Base-by-base conservation (phyloP, 1,284 basidiomycete species). In the Moesziomyces parantarcticus region DNA sequence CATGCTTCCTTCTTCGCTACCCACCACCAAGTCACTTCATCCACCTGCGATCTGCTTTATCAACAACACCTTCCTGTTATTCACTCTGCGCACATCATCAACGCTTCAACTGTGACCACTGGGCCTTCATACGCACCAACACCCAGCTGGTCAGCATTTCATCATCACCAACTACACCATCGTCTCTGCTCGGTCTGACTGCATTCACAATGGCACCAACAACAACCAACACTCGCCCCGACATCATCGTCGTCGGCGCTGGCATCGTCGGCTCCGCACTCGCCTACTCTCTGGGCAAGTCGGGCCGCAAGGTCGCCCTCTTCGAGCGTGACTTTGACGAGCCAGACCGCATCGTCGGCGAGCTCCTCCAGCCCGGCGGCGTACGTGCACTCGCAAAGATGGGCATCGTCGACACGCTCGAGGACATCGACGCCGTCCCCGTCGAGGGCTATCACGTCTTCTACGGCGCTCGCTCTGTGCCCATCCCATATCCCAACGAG, bases 331-430 rank as follows among this genome's bases (percentile, higher is more conserved):
- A 96, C 41, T 88, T 98, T 13, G 87, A 90, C 0, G 92, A 95
- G 84, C 96, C 97, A 0, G 94, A 98, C 87, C 89, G 96, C 23
- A 98, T 99, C 77, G 96, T 99, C 40, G 96, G 97, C 39, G 97
- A 99, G 85, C 89, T 99, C 1, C 87, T 99, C 21, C 96, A 99
- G 81, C 97, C 97, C 0, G 95, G 92, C 1, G 97, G 97, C 6
- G 90, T 95, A 21, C 87, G 87, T 4, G 90, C 93, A 0, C 86
- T 99, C 49, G 85, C 89, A 65, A 86, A 88, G 56, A 89, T 99
- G 20, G 95, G 94, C 1, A 85, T 99, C 77, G 81, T 77, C 22
- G 89, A 89, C 53, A 86, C 86, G 6, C 85, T 97, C 46, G 91
- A 96, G 32, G 90, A 88, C 21, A 97, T 99, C 59, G 96, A 94